These are phyloP conservation scores for Annulohypoxylon bovei DNA, from an alignment of 495 filamentous ascomycete genomes.

Conservation along the genomic window DNA sequence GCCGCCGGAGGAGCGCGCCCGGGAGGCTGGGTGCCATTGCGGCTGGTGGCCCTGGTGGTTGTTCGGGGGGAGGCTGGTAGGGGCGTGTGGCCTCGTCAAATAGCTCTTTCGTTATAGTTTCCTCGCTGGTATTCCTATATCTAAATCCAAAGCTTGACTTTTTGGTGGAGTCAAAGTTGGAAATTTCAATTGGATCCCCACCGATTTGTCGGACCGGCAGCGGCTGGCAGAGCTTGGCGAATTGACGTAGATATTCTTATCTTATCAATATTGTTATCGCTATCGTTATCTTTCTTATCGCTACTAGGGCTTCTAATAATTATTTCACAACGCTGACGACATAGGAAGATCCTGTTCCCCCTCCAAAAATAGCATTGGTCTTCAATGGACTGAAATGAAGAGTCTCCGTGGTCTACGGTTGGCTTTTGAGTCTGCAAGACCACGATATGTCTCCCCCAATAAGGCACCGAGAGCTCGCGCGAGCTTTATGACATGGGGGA, in stretches of 20 bases:
- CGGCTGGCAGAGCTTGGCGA: conserved; percentile 15
- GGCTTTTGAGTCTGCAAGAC: conserved; percentile 38
- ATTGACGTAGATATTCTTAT: neutral
- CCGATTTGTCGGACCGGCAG: conserved; percentile 19
- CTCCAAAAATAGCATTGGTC: conserved; percentile 27
- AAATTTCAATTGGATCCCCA: conserved; percentile 19
- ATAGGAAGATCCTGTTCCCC: conserved; percentile 29
- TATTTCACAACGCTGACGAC: conserved; percentile 6
- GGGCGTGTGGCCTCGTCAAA: neutral
- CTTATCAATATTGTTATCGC: conserved; percentile 14
- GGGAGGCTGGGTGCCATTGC: conserved; percentile 43
- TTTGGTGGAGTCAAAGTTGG: conserved; percentile 19
- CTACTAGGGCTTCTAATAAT: neutral
- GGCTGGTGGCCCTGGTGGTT: neutral
- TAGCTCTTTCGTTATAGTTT: neutral
- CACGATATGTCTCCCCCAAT: conserved; percentile 30
- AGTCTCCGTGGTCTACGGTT: conserved; percentile 42
- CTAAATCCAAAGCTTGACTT: conserved; percentile 18
- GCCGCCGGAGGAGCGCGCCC: conserved; percentile 42
- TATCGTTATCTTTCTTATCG: conserved; percentile 19
- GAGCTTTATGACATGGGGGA: conserved; percentile 17
- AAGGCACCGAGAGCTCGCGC: conserved; percentile 3
- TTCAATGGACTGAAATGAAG: conserved; percentile 50
- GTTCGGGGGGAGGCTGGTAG: neutral
- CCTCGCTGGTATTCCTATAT: neutral